Evolutionary conservation across 805 yeast genomes (phyloP).

Genomic region (Cyberlindnera americana): DNA sequence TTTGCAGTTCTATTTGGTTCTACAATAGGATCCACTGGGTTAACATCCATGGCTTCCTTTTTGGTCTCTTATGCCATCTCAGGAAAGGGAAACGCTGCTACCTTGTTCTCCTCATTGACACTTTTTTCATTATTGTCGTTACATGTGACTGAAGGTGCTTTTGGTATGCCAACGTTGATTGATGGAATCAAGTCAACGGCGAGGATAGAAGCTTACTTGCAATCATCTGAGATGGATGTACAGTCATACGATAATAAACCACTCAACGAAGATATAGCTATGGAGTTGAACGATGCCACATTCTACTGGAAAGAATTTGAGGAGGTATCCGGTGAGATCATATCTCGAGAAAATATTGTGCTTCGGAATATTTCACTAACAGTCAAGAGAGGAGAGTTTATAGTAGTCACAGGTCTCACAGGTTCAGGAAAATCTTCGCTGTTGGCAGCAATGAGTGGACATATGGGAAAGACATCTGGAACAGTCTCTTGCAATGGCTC

Average conservation of each 20-base stretch:
- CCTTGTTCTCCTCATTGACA: slow-evolving; percentile 63
- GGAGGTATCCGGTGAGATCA: not conserved
- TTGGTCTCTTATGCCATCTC: slow-evolving; percentile 34
- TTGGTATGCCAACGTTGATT: slow-evolving; percentile 32
- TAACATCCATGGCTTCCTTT: slow-evolving; percentile 52
- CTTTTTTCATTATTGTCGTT: slow-evolving; percentile 56
- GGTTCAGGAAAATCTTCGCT: too few relatives aligned
- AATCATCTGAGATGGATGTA: slow-evolving; percentile 41
- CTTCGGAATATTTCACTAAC: not conserved
- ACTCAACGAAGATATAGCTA: slow-evolving; percentile 33
- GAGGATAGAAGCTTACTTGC: slow-evolving; percentile 54
- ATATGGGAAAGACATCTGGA: too few relatives aligned
- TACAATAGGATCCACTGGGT: slow-evolving; percentile 45
- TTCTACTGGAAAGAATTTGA: slow-evolving; percentile 61
- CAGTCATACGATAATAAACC: slow-evolving; percentile 21
- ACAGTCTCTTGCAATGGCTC: too few relatives aligned
- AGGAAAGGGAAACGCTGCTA: slow-evolving; percentile 48
- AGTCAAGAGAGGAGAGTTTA: too few relatives aligned
- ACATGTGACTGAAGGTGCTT: slow-evolving; percentile 52
- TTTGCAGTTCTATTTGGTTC: slow-evolving; percentile 52
- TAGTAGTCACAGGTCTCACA: too few relatives aligned
- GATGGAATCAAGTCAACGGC: slow-evolving; percentile 49
- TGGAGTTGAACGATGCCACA: slow-evolving; percentile 46
- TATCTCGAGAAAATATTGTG: not conserved
- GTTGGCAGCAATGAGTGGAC: too few relatives aligned